A percentile compares a stretch with the other conserved stretches of the same genome.
Conservation (phyloP, 192 early-diverging fungal species). For the Phycomyces nitens region DNA sequence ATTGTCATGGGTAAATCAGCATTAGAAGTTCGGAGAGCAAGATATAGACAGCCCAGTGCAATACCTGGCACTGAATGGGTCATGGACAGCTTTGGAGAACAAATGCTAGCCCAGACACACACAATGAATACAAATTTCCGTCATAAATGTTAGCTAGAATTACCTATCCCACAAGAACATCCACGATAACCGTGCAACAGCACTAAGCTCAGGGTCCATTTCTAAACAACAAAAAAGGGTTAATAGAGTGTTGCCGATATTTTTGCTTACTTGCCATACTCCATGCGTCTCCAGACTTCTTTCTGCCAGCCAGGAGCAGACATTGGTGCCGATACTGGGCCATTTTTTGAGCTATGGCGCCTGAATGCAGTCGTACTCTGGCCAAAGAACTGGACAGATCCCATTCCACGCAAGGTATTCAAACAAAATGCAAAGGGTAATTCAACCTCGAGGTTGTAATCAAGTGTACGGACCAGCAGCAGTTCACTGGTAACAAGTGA, state of each 20-base stretch:
- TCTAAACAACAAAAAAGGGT: conserved; percentile 11
- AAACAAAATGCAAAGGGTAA: conserved; percentile 47
- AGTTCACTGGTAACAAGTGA: conserved; percentile 49
- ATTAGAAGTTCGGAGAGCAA: conserved; percentile 23
- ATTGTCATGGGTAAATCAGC: conserved; percentile 27
- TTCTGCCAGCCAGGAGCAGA: conserved; percentile 5
- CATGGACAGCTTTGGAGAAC: conserved; percentile 27
- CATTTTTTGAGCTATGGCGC: conserved; percentile 3
- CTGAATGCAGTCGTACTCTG: conserved; percentile 1
- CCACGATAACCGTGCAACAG: conserved; percentile 31
- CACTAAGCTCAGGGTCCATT: conserved; percentile 27
- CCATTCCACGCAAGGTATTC: conserved; percentile 49
- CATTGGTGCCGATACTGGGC: neutral
- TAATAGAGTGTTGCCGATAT: neutral
- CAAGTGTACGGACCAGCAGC: conserved; percentile 45
- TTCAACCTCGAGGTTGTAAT: conserved; percentile 47
- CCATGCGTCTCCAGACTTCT: conserved; percentile 24
- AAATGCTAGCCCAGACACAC: conserved; percentile 12
- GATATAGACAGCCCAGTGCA: conserved; percentile 34
- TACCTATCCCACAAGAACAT: conserved; percentile 38
- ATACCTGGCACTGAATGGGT: conserved; percentile 21
- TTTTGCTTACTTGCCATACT: conserved; percentile 7
- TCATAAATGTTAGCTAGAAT: no score
- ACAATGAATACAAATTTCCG: neutral
- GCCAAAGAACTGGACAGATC: conserved; percentile 29